Evolutionary conservation across 2,329 filamentous ascomycete genomes (phyloP).

Genomic region (Beauveria scarabaeidicola): DNA sequence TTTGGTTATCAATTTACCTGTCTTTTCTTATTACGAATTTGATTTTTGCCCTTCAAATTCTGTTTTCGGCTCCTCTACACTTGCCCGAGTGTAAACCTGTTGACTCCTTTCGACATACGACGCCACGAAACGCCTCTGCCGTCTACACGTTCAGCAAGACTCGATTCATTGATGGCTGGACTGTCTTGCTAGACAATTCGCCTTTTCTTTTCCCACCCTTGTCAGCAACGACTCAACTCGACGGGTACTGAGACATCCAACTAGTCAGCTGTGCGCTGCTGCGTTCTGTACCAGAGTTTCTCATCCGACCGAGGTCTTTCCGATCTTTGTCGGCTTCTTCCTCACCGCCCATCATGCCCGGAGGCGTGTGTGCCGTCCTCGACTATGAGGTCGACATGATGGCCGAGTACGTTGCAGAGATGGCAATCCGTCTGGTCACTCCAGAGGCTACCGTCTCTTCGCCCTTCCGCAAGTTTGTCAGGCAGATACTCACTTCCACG

Average conservation of each 20-base stretch:
- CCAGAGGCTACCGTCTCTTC: slow-evolving; percentile 49
- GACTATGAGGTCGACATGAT: slow-evolving; percentile 96
- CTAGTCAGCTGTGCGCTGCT: slow-evolving; percentile 9
- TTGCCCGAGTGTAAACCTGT: neutral
- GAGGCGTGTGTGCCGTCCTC: slow-evolving; percentile 86
- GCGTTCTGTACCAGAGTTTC: slow-evolving; percentile 14
- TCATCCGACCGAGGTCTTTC: slow-evolving; percentile 29
- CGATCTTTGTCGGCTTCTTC: slow-evolving; percentile 32
- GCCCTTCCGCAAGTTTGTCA: slow-evolving; percentile 85
- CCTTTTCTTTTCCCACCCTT: neutral
- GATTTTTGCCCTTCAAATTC: neutral
- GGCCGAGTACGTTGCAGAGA: slow-evolving; percentile 90
- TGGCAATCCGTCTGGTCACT: slow-evolving; percentile 56
- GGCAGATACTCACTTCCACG: slow-evolving; percentile 82
- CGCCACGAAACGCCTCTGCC: neutral
- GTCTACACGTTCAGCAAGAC: neutral
- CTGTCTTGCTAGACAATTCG: slow-evolving; percentile 18
- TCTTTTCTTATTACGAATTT: neutral
- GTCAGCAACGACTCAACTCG: neutral
- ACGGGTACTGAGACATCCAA: neutral
- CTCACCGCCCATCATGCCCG: slow-evolving; percentile 48
- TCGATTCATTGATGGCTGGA: slow-evolving; percentile 25
- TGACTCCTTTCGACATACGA: neutral
- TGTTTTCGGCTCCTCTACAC: neutral
- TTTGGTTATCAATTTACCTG: neutral